These are phyloP conservation scores for Aspergillus egyptiacus DNA, from an alignment of 495 filamentous ascomycete species.

Conservation along the genomic window DNA sequence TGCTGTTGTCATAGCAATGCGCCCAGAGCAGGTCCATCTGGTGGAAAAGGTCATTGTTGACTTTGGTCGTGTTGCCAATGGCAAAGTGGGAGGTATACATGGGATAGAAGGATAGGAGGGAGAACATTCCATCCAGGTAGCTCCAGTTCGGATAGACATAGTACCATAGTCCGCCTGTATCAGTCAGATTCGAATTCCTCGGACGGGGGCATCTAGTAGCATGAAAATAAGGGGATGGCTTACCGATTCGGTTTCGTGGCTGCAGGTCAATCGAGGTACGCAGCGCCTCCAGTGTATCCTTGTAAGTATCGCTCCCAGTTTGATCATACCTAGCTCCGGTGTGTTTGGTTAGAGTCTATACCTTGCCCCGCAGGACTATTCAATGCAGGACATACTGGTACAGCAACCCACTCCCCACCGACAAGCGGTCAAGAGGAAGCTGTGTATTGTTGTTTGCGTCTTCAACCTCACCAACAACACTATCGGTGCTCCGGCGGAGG, in stretches of 20 bases:
- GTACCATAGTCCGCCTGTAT: slow-evolving; percentile 49
- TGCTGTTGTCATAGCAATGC: slow-evolving; percentile 43
- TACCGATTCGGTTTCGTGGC: slow-evolving; percentile 31
- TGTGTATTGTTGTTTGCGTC: slow-evolving; percentile 32
- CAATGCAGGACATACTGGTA: slow-evolving; percentile 18
- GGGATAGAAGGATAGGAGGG: slow-evolving; percentile 45
- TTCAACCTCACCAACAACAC: slow-evolving; percentile 21
- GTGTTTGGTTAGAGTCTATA: background rate
- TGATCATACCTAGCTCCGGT: slow-evolving; percentile 18
- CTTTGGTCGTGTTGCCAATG: slow-evolving; percentile 26
- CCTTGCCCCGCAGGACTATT: background rate
- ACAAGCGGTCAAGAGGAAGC: slow-evolving; percentile 35
- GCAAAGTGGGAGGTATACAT: slow-evolving; percentile 42
- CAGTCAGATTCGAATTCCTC: background rate
- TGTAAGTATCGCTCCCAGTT: slow-evolving; percentile 31
- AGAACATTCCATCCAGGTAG: slow-evolving; percentile 54
- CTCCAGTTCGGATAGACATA: slow-evolving; percentile 50
- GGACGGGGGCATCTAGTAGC: background rate
- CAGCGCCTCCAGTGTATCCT: slow-evolving; percentile 36
- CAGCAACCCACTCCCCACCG: slow-evolving; percentile 33
- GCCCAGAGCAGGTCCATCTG: slow-evolving; percentile 48
- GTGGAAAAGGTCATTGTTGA: slow-evolving; percentile 40
- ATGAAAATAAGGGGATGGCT: slow-evolving; percentile 4
- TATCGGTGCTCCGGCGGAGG: slow-evolving; percentile 21
- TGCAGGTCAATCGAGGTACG: slow-evolving; percentile 43